Evolutionary conservation across 177 flowering plant species (phyloP).

Genomic region (Telopea speciosissima): DNA sequence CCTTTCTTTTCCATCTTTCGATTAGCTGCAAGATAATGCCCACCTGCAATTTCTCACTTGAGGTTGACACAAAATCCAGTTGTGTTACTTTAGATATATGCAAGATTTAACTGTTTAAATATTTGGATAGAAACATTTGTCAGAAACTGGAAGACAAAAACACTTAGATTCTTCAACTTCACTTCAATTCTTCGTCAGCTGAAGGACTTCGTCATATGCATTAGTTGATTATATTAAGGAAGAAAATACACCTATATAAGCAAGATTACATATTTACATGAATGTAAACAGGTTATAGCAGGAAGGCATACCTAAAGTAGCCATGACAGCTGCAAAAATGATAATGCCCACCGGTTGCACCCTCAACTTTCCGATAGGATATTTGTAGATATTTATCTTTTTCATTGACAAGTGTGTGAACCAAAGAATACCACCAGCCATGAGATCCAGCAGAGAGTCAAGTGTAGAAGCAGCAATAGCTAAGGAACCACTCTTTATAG

Average conservation of each 20-base stretch:
- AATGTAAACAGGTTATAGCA: background rate
- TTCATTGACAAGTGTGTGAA: slow-evolving; percentile 88
- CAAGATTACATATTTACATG: background rate
- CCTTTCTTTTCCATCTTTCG: background rate
- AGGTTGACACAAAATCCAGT: background rate
- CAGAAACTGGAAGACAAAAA: background rate
- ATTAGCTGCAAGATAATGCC: background rate
- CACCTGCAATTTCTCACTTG: background rate
- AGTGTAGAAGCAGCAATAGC: slow-evolving; percentile 96
- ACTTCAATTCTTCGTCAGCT: slow-evolving; percentile 32
- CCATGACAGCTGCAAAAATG: slow-evolving; percentile 93
- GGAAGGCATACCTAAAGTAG: slow-evolving; percentile 66
- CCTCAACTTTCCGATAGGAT: slow-evolving; percentile 91
- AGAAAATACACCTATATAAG: background rate
- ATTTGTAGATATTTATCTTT: slow-evolving; percentile 75
- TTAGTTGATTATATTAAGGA: background rate
- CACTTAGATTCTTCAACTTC: background rate
- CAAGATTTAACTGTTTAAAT: background rate
- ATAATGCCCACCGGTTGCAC: slow-evolving; percentile 93
- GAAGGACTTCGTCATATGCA: slow-evolving; percentile 24
- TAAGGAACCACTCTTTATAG: slow-evolving; percentile 76
- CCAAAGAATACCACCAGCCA: slow-evolving; percentile 98
- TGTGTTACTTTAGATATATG: too few species aligned
- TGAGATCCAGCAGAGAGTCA: slow-evolving; percentile 94
- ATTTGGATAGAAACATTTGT: too few species aligned